These are phyloP conservation scores for Ramaria sp. DNA, from an alignment of 768 basidiomycete genomes.

Conservation along the genomic window DNA sequence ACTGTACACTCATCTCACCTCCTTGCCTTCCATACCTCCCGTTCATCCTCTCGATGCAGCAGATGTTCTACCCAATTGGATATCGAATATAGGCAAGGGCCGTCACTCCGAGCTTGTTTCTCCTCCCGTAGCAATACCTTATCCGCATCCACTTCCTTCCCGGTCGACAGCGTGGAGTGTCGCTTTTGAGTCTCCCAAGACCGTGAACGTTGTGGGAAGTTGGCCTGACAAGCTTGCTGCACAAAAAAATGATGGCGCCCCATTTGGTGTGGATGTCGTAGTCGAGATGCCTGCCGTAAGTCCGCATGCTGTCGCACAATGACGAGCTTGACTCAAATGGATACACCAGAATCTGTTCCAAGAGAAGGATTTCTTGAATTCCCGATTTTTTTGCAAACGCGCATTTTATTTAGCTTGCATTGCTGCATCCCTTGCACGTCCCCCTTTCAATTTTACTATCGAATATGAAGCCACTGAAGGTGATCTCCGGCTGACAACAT, in stretches of 20 bases:
- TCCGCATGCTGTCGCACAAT: constrained; percentile 7
- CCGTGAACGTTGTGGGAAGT: constrained; percentile 72
- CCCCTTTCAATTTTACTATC: constrained; percentile 42
- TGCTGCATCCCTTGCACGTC: constrained; percentile 43
- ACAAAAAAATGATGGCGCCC: constrained; percentile 52
- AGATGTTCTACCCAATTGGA: constrained; percentile 30
- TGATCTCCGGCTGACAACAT: constrained; percentile 54
- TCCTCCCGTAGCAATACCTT: constrained; percentile 34
- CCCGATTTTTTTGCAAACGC: constrained; percentile 85
- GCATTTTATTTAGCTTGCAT: constrained; percentile 81
- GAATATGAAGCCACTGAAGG: constrained; percentile 45
- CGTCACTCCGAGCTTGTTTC: constrained; percentile 22
- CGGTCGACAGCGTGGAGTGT: constrained; percentile 74
- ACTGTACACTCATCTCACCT: constrained; percentile 55
- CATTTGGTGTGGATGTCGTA: constrained; percentile 68
- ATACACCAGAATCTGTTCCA: constrained; percentile 61
- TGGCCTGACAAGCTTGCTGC: constrained; percentile 75
- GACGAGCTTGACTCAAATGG: background rate
- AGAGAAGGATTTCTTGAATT: constrained; percentile 88
- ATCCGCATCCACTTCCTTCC: constrained; percentile 55
- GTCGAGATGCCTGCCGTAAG: constrained; percentile 81
- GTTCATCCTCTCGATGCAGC: constrained; percentile 57
- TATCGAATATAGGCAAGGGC: constrained; percentile 27
- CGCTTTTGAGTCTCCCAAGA: constrained; percentile 45
- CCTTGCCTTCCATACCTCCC: constrained; percentile 44